These are phyloP conservation scores for Ceraceosorus guamensis DNA, from an alignment of 1,284 basidiomycete species.

Conservation along the genomic window DNA sequence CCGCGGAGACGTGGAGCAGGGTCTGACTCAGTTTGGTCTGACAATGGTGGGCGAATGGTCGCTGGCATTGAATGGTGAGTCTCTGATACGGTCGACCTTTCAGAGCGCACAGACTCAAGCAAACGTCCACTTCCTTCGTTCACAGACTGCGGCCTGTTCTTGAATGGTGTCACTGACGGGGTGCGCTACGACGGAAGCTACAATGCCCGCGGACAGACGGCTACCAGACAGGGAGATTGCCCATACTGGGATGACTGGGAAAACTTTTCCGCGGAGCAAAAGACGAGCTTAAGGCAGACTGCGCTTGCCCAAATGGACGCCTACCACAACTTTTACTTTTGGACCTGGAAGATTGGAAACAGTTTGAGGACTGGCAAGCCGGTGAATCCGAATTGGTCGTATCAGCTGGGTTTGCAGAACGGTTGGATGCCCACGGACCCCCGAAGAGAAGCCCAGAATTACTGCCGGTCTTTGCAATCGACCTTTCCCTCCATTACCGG, in stretches of 20 bases:
- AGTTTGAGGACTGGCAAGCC: constrained; percentile 22
- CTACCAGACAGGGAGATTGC: constrained; percentile 11
- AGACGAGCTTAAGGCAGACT: constrained; percentile 17
- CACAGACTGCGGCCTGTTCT: constrained; percentile 19
- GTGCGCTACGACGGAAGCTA: constrained; percentile 18
- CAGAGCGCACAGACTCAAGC: too few relatives aligned
- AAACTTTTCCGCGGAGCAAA: constrained; percentile 19
- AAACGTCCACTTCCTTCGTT: too few relatives aligned
- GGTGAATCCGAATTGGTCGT: constrained; percentile 23
- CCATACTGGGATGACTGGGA: constrained; percentile 30
- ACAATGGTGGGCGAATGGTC: constrained; percentile 46
- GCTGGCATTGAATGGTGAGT: constrained; percentile 18
- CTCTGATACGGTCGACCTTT: too few relatives aligned
- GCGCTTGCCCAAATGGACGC: constrained; percentile 30
- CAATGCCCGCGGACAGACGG: constrained; percentile 1
- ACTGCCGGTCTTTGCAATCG: constrained; percentile 13
- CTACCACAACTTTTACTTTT: constrained; percentile 36
- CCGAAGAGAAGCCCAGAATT: constrained; percentile 11
- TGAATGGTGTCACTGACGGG: constrained; percentile 20
- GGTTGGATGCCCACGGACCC: constrained; percentile 21
- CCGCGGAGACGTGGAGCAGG: neutral
- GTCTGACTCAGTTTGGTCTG: constrained; percentile 30
- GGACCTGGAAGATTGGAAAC: constrained; percentile 26
- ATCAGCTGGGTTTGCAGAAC: constrained; percentile 16
- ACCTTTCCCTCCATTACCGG: constrained; percentile 9